Conservation (phyloP, 192 early-diverging fungal genomes). For the Podila horticola region DNA sequence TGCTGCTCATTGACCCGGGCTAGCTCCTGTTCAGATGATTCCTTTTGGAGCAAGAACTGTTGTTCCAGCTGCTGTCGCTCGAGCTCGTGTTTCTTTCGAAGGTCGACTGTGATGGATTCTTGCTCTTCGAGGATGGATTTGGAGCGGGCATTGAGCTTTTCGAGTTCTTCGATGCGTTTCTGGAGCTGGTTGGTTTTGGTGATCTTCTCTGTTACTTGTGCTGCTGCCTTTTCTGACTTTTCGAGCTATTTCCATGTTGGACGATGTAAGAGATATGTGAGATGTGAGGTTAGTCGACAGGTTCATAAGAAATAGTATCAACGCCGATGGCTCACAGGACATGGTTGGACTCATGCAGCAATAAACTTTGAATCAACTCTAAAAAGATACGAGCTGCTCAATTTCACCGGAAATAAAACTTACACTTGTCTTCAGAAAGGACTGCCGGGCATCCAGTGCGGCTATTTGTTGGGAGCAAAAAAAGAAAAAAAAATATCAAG, state of each 20-base stretch:
- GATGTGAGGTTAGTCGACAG: background rate
- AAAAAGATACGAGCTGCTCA: background rate
- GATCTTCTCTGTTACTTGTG: conserved; percentile 17
- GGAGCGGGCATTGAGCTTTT: conserved; percentile 12
- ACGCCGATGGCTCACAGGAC: background rate
- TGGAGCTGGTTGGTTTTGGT: conserved; percentile 21
- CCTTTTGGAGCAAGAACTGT: conserved; percentile 15
- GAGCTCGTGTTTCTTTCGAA: conserved; percentile 1
- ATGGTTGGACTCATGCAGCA: too few species aligned
- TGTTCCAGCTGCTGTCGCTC: conserved; percentile 17
- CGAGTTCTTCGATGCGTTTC: conserved; percentile 40
- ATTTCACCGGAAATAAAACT: conserved; percentile 2
- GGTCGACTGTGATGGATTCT: background rate
- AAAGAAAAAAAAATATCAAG: background rate
- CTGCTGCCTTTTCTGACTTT: conserved; percentile 45
- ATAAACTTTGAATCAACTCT: conserved; percentile 50
- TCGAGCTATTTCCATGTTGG: conserved; percentile 24
- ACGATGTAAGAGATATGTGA: background rate
- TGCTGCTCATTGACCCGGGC: conserved; percentile 1
- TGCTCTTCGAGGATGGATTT: conserved; percentile 29
- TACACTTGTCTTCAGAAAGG: conserved; percentile 35
- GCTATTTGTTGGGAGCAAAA: conserved; percentile 7
- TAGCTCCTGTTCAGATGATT: conserved; percentile 5
- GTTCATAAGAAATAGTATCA: background rate
- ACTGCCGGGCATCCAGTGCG: conserved; percentile 32